Base-by-base conservation (phyloP, 2,329 filamentous ascomycete species). In the Aspergillus flavus region DNA sequence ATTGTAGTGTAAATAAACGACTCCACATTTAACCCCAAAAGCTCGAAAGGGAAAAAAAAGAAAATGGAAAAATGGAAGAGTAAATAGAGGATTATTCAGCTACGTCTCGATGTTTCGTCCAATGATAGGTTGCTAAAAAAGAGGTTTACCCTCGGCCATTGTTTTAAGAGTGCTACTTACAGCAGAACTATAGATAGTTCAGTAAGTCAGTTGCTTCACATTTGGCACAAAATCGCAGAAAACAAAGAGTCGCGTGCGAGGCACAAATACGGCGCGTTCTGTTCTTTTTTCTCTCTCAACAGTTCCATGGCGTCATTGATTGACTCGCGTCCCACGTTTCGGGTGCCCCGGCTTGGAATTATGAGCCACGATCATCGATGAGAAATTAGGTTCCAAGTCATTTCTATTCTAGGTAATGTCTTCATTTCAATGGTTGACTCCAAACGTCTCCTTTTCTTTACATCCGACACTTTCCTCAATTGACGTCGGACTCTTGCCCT, bases 321-420 rank as follows among this genome's bases (percentile, higher is more conserved):
- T 61, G 66, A 61, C 56, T 74, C 73, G 70, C 73, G 72, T 76
- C 69, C 73, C 74, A 71, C 71, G 70, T 69, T 72, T 72, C 64
- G 60, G 65, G 45, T 28, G 45, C 64, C 66, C 59, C 62, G 63
- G 71, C 70, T 64, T 68, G 68, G 64, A 61, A 61, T 63, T 45
- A 61, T 52, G 58, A 66, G 62, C 61, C 56, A 60, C 60, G 65
- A 66, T 61, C 66, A 56, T 61, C 65, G 36, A 60, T 61, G 30
- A 34, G 60, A 62, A 59, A 64, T 64, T 58, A 62, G 19, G 28
- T 50, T 57, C 56, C 48, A 43, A 52, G 41, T 30, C n/a, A 48
- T 59, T 59, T 59, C 58, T 39, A 56, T 61, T 50, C 32, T 57
- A n/a, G 57, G 60, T 55, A 26, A 43, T 53, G 36, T 46, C 34